Conservation (phyloP, 139 green algal species). For the Limnomonas spitsbergensis region DNA sequence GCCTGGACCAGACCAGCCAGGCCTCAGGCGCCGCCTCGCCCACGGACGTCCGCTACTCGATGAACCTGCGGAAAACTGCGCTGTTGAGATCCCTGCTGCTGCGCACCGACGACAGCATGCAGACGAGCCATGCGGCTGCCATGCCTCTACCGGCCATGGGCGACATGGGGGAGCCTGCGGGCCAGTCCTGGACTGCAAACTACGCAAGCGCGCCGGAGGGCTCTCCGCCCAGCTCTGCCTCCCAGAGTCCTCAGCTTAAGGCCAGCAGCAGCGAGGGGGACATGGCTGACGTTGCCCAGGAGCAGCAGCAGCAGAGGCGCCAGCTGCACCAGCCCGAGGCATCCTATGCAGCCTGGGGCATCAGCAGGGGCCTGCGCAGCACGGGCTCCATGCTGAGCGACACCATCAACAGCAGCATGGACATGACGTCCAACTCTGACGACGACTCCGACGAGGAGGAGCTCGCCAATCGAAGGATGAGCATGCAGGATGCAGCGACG, state of each 20-base stretch:
- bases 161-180: background rate
- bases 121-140: background rate
- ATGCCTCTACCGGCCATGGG: background rate
- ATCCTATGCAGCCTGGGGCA: background rate
- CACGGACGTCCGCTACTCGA: background rate
- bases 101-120: background rate
- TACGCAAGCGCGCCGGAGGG: background rate
- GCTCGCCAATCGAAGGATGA: background rate
- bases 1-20: background rate
- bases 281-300: background rate
- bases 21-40: background rate
- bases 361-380: background rate
- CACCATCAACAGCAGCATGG: conserved; percentile 2
- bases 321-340: too few relatives aligned
- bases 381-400: background rate
- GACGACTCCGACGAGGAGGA: background rate
- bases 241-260: background rate
- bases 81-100: conserved; percentile 4
- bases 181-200: background rate
- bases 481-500: background rate
- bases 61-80: conserved; percentile 1
- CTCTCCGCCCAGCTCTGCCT: background rate
- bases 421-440: background rate
- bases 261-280: background rate
- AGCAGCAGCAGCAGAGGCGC: background rate